These are phyloP conservation scores for Entrophospora sp. DNA, from an alignment of 192 early-diverging fungal species.

Conservation along the genomic window DNA sequence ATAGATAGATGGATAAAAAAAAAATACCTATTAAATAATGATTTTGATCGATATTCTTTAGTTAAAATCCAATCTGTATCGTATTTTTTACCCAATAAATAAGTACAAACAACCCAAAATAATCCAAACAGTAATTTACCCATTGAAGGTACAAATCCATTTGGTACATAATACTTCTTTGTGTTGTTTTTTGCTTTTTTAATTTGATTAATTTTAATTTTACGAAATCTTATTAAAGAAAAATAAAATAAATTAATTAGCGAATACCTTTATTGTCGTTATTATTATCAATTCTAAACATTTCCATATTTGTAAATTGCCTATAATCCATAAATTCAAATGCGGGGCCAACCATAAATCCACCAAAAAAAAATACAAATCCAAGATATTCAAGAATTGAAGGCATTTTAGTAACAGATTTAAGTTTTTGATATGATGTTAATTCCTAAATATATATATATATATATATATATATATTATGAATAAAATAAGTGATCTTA, in stretches of 20 bases:
- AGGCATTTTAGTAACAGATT: conserved; percentile 55
- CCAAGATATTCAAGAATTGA: conserved; percentile 70
- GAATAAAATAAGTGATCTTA: neutral
- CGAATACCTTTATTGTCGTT: too few relatives aligned
- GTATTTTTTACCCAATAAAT: neutral
- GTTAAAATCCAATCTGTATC: conserved; percentile 4
- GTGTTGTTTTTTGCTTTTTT: neutral
- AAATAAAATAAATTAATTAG: too few relatives aligned
- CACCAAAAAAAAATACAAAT: conserved; percentile 83
- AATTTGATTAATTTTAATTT: too few relatives aligned
- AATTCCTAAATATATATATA: conserved; percentile 34
- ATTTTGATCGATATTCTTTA: conserved; percentile 10
- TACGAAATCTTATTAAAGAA: too few relatives aligned
- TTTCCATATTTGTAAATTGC: conserved; percentile 34
- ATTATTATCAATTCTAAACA: conserved; percentile 23
- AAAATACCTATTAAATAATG: conserved; percentile 7
- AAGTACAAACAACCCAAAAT: neutral
- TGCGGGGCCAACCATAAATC: conserved; percentile 77
- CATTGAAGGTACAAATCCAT: conserved; percentile 12
- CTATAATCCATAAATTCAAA: conserved; percentile 64
- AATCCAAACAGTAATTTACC: neutral
- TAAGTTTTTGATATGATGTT: conserved; percentile 55
- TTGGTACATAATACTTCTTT: conserved; percentile 2
- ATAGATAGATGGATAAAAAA: too few relatives aligned
- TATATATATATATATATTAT: neutral